Conservation (phyloP, 2,329 filamentous ascomycete species). For the Paraconiothyrium sp. region DNA sequence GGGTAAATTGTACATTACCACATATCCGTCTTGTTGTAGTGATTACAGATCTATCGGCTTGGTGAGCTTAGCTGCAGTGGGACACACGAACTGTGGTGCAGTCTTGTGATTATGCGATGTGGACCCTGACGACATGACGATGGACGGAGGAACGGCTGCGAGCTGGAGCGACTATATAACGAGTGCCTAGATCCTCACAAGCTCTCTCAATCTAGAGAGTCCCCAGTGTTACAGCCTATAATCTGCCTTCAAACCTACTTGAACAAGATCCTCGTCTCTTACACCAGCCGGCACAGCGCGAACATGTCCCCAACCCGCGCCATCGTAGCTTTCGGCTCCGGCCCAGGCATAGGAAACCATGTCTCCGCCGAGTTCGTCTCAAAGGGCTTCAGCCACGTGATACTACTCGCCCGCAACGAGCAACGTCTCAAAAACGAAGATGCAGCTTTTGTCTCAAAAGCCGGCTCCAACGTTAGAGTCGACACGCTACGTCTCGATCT, state of each 20-base stretch:
- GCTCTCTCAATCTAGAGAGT: neutral
- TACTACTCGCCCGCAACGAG: constrained; percentile 58
- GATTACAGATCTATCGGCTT: neutral
- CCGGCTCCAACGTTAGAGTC: constrained; percentile 45
- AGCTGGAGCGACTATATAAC: constrained; percentile 1
- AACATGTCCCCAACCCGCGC: constrained; percentile 27
- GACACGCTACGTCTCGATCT: constrained; percentile 58
- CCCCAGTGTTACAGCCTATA: neutral
- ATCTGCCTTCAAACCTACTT: neutral
- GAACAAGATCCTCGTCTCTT: neutral
- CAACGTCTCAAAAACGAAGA: constrained; percentile 53
- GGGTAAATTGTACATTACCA: neutral
- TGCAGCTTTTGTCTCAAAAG: constrained; percentile 43
- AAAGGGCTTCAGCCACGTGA: constrained; percentile 58
- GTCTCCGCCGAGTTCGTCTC: constrained; percentile 55
- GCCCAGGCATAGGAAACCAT: constrained; percentile 59
- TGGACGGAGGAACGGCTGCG: neutral
- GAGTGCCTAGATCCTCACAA: neutral
- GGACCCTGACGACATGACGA: neutral
- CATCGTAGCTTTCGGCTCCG: constrained; percentile 57
- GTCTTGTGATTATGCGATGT: neutral
- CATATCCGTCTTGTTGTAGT: neutral
- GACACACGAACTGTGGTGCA: neutral
- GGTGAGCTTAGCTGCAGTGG: constrained; percentile 4
- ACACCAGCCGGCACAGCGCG: neutral